Conservation (phyloP, 2,329 filamentous ascomycete genomes). For the Arthrobotrys sphaeroides region DNA sequence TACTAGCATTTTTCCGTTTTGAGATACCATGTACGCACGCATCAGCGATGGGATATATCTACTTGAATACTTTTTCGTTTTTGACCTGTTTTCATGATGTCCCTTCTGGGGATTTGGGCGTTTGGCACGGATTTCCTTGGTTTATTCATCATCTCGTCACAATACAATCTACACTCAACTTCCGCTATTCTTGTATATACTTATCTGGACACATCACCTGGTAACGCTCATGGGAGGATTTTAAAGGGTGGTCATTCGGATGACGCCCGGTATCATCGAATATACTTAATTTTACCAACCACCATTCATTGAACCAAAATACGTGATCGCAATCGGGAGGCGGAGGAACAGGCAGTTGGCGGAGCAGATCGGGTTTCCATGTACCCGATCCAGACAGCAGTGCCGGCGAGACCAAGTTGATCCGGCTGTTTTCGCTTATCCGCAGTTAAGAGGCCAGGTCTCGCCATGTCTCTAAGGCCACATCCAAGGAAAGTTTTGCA, state of each 20-base stretch:
- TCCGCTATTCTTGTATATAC: not conserved
- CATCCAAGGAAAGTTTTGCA: too few relatives aligned
- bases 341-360: too few relatives aligned
- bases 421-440: too few relatives aligned
- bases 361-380: too few relatives aligned
- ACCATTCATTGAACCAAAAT: not conserved
- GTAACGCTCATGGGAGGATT: slow-evolving; percentile 21
- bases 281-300: not conserved
- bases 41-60: slow-evolving; percentile 12
- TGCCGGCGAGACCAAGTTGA: too few relatives aligned
- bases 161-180: not conserved
- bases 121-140: not conserved
- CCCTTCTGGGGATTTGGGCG: not conserved
- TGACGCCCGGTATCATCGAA: not conserved
- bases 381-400: too few relatives aligned
- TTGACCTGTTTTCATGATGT: not conserved
- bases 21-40: slow-evolving; percentile 16
- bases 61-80: not conserved
- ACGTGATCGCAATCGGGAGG: too few relatives aligned
- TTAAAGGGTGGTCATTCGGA: not conserved
- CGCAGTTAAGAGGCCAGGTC: too few relatives aligned
- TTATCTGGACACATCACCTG: slow-evolving; percentile 4
- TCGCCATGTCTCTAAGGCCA: too few relatives aligned
- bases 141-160: not conserved
- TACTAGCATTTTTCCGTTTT: not conserved